Conservation (phyloP, 192 early-diverging fungal species). For the Coemansia aciculifera region DNA sequence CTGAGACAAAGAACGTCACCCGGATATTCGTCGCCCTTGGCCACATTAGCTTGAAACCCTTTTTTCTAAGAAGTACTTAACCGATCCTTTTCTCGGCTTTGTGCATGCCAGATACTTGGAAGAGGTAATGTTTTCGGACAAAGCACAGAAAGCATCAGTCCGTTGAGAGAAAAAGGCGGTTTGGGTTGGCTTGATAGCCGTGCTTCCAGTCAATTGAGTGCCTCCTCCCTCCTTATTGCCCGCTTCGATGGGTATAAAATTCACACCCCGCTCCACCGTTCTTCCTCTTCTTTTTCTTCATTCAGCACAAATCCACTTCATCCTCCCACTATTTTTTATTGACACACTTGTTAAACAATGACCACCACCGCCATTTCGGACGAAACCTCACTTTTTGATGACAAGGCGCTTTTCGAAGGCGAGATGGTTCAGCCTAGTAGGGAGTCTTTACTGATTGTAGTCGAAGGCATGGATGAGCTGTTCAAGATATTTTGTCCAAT, state of each 20-base stretch:
- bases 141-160: background rate
- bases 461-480: background rate
- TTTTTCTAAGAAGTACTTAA: too few species aligned
- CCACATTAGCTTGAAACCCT: background rate
- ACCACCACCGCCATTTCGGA: background rate
- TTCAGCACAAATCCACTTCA: background rate
- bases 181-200: background rate
- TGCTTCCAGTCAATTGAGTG: background rate
- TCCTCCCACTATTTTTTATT: background rate
- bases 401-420: background rate
- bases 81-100: background rate
- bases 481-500: background rate
- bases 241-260: background rate
- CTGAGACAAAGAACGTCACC: background rate
- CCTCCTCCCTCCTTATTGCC: background rate
- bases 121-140: background rate
- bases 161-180: background rate
- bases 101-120: background rate
- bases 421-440: background rate
- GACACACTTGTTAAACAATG: background rate
- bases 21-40: background rate
- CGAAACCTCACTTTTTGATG: background rate
- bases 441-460: background rate
- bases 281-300: background rate
- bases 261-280: background rate